Conservation (phyloP, 2,329 filamentous ascomycete species). For the Raffaelea ambrosiae region DNA sequence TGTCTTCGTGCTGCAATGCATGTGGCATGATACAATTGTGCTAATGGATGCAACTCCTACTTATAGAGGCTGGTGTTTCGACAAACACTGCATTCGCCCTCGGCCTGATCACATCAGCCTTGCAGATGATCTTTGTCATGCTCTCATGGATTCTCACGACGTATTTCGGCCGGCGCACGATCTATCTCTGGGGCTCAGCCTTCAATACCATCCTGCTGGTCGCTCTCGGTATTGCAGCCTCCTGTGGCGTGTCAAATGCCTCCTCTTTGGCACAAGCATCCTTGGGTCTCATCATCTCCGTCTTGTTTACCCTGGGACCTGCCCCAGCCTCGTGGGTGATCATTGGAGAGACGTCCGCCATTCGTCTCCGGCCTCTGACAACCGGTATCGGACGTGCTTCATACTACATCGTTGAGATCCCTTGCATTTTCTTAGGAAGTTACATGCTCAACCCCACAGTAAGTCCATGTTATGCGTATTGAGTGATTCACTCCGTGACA, state of each 20-base stretch:
- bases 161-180: constrained; percentile 11
- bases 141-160: constrained; percentile 59
- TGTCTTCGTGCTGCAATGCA: constrained; percentile 1
- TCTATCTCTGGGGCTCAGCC: constrained; percentile 12
- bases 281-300: constrained; percentile 17
- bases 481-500: neutral
- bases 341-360: constrained; percentile 29
- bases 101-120: constrained; percentile 55
- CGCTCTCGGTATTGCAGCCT: neutral
- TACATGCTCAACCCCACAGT: constrained; percentile 27
- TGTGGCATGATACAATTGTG: too few relatives aligned
- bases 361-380: constrained; percentile 22
- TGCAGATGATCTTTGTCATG: constrained; percentile 55
- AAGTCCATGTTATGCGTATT: neutral
- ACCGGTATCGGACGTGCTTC: constrained; percentile 19
- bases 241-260: constrained; percentile 6
- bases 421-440: constrained; percentile 20
- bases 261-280: constrained; percentile 14
- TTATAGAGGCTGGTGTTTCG: constrained; percentile 49
- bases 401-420: constrained; percentile 21
- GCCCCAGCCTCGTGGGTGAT: constrained; percentile 24
- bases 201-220: constrained; percentile 11
- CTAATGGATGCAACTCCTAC: constrained; percentile 22
- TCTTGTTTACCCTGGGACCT: constrained; percentile 54
- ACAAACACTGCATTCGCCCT: constrained; percentile 49